Evolutionary conservation across 2,329 filamentous ascomycete genomes (phyloP), one percentile per base, ranked within the genome.

Genomic region (Aspergillus piperis): DNA sequence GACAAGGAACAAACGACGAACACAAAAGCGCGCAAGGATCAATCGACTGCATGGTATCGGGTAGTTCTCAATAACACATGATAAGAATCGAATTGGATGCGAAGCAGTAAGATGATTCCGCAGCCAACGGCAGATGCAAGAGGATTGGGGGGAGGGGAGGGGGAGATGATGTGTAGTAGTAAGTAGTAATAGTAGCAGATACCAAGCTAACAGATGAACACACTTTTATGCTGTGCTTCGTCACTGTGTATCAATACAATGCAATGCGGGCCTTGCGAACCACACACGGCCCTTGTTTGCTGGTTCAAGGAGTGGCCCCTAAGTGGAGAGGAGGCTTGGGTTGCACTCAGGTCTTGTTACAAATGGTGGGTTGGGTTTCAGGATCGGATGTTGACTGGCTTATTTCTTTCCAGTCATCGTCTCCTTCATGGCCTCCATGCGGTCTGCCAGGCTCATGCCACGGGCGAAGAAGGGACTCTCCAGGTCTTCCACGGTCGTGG

Each of bases 401-500:
- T 64, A 61, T 65, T 56, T 64, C 48, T 62, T 62, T 30, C 61
- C 59, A 13, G 50, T 47, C 58, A 68, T 64, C 23, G 56, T 32
- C 7, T 67, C 66, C 63, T 67, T 70, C 66, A 77, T 70, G 38
- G 69, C 68, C 8, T 73, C 65, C 41, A 78, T 56, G 36, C 76
- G 71, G 27, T 79, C 77, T 42, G 70, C 58, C 15, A 76, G 44
- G 8, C 72, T 67, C 58, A 78, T 44, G 1, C 74, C 74, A 3
- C 67, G 60, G 15, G 69, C 69, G 66, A 79, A 79, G 60, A 69
- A 66, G 2, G 76, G 75, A 58, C 59, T 74, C 27, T 70, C 66
- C 17, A 82, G 62, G 58, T 76, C 72, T 13, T 76, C 68, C 52
- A 80, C 50, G 17, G 71, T 77, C 7, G 76, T 80, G 61, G 81